Evolutionary conservation across 2,329 filamentous ascomycete genomes (phyloP).

Genomic region (Juglanconis juglandina): DNA sequence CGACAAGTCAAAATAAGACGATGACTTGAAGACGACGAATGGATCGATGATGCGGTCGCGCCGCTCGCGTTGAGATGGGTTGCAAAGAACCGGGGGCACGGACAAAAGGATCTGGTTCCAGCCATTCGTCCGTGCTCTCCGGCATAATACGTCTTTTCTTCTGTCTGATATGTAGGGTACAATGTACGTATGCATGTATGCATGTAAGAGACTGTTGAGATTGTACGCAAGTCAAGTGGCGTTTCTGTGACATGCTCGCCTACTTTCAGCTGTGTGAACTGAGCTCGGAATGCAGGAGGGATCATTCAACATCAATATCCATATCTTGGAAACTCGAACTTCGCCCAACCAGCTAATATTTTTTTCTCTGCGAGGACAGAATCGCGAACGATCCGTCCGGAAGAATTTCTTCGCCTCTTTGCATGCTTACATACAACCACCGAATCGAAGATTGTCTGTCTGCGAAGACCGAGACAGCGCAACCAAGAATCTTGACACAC

Average conservation of each 20-base stretch:
- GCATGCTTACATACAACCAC: not conserved
- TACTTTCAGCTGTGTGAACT: not conserved
- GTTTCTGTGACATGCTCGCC: not conserved
- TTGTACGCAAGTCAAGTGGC: not conserved
- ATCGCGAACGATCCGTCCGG: not conserved
- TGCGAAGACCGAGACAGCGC: not conserved
- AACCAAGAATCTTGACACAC: not conserved
- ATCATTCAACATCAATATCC: not conserved
- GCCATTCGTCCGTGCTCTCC: no score
- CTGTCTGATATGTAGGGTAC: no score
- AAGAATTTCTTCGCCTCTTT: not conserved
- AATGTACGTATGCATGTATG: not conserved
- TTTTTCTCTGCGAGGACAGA: not conserved
- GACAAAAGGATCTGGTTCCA: no score
- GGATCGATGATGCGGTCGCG: not conserved
- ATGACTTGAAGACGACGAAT: no score
- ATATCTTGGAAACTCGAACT: not conserved
- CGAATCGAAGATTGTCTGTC: not conserved
- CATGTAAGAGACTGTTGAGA: not conserved
- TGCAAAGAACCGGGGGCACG: not conserved
- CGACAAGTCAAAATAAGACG: no score
- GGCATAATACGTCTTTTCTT: no score
- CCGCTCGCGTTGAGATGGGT: not conserved
- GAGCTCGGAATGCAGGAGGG: not conserved
- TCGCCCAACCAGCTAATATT: not conserved